Base-by-base conservation (phyloP, 163 green algal genomes). In the Scenedesmus sp. region DNA sequence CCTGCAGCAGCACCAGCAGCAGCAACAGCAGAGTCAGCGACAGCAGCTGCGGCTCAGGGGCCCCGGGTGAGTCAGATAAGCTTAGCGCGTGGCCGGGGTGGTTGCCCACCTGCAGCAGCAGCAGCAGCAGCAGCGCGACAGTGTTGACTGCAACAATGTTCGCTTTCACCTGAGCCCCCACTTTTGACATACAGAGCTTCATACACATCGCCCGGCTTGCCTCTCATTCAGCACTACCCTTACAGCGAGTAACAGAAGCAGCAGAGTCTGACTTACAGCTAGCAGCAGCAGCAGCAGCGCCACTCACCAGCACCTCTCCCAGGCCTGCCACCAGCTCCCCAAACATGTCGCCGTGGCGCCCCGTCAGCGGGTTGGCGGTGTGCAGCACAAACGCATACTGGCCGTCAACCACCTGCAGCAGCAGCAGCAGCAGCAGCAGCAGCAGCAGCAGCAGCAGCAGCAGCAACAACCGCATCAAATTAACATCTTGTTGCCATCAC, bases 371-470 rank as follows among this genome's bases (percentile, higher is more conserved):
- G 95, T 99, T 99, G 77, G 95, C 95, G 15, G 98, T 99, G 97
- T 99, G 98, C 93, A 99, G 99, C 12, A 99, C 98, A 93, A 99
- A 99, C 4, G 98, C 98, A 91, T 99, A 99, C 76, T 98, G 94
- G 3, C 97, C 97, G 4, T 96, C 95, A 74, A 99, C 97, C 3
- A 99, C 96, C 86, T 90, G 12, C 67, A 90, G 76, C 76, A 59
- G 76, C 46, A 59, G 76, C 76, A 84, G 34, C 76, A 84, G 34
- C 76, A 84, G 76, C 76, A 84, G 34, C 76, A 84, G 76, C 34
- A 84, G 23, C 20, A 81, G 70, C 70, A 77, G 66, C 66, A 77
- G 16, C 8, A 81, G 70, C 70, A 81, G 70, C 70, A 6, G 18
- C 70, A 54, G 8, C 16, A 16, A 8, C 18, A n/a, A n/a, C 8